A percentile compares a stretch with the other conserved stretches of the same genome.
phyloP scores from a whole-genome alignment of 129 eudicot species.

The Centrapalus pauciflorus region DNA sequence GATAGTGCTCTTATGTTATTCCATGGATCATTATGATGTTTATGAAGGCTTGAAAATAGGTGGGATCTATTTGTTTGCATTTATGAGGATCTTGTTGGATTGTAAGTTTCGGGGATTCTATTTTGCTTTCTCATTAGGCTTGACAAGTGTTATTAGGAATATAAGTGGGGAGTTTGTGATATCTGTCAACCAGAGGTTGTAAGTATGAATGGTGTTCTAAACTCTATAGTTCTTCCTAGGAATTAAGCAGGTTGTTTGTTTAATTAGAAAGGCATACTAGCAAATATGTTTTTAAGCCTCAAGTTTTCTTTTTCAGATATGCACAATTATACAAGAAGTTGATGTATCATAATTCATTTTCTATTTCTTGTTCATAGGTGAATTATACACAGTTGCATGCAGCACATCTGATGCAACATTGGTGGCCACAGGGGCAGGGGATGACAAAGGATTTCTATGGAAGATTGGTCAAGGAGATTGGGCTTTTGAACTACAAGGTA shows the following conservation, averaged over 20 bases:
- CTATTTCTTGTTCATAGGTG: constrained; percentile 41
- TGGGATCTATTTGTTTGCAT: background rate
- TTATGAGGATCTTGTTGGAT: background rate
- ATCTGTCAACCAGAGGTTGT: too few relatives aligned
- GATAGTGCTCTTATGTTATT: background rate
- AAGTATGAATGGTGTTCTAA: too few relatives aligned
- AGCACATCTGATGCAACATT: constrained; percentile 77
- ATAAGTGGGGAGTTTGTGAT: too few relatives aligned
- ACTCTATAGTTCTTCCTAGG: too few relatives aligned
- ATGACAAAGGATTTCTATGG: constrained; percentile 93
- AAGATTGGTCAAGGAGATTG: constrained; percentile 82
- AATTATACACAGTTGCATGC: constrained; percentile 80
- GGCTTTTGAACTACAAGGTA: constrained; percentile 88
- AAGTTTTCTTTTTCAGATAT: too few relatives aligned
- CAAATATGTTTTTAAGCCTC: background rate
- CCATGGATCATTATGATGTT: background rate
- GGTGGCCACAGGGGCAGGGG: constrained; percentile 99
- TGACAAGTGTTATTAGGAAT: too few relatives aligned
- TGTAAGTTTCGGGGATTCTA: too few relatives aligned
- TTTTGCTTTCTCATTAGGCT: too few relatives aligned
- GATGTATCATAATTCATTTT: background rate
- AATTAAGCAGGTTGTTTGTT: too few relatives aligned
- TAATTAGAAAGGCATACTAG: too few relatives aligned
- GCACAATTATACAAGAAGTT: background rate
- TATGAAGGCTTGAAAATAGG: background rate